phyloP scores from a whole-genome alignment of 2,329 filamentous ascomycete species.

The Akanthomyces uredinophilus region DNA sequence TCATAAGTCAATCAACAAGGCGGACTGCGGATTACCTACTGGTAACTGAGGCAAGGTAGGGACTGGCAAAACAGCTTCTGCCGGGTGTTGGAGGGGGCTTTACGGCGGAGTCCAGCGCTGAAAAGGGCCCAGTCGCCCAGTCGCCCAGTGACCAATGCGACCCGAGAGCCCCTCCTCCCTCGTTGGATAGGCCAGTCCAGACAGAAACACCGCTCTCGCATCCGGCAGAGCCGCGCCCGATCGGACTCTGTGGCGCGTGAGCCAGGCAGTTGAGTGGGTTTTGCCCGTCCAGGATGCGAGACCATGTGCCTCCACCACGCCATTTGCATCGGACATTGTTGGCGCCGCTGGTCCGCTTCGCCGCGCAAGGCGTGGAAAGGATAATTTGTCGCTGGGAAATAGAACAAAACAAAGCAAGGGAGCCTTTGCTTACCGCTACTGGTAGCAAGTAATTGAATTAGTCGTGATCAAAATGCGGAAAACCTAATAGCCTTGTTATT shows the following conservation, averaged over 20 bases:
- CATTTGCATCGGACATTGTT: too few species aligned
- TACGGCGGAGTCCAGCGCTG: background rate
- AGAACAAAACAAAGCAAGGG: too few species aligned
- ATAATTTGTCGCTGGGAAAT: too few species aligned
- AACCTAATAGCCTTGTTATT: too few species aligned
- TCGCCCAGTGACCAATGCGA: background rate
- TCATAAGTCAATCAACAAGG: background rate
- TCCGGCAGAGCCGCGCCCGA: constrained; percentile 14
- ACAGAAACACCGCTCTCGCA: too few species aligned
- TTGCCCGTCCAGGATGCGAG: background rate
- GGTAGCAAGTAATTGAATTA: too few species aligned
- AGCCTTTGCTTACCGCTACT: too few species aligned
- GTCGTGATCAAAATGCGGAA: too few species aligned
- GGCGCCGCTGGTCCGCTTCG: too few species aligned
- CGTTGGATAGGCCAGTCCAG: too few species aligned
- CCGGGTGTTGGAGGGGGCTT: background rate
- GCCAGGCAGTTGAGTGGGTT: background rate
- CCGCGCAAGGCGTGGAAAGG: too few species aligned
- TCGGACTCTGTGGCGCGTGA: constrained; percentile 3
- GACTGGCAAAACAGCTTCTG: background rate
- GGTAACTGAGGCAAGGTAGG: too few species aligned
- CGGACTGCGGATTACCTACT: background rate
- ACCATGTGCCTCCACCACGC: background rate
- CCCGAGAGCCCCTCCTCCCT: background rate
- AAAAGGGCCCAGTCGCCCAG: background rate